Conservation (phyloP, 768 basidiomycete species). For the Phaeotremella fagi region DNA sequence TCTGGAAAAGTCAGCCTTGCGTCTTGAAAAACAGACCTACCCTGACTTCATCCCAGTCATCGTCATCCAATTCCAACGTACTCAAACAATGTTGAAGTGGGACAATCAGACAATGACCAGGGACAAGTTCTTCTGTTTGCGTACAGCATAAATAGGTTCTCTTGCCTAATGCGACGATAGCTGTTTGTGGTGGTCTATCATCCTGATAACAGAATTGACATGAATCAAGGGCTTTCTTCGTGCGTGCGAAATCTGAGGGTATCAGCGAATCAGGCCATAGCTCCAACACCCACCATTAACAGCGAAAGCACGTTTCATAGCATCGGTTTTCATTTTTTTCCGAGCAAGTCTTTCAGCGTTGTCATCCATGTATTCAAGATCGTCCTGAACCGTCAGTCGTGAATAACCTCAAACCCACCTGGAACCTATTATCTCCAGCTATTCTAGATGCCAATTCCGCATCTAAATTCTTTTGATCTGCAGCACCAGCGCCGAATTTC, state of each 20-base stretch:
- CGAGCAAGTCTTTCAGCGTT: slow-evolving; percentile 88
- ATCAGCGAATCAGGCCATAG: no score
- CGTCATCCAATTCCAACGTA: slow-evolving; percentile 90
- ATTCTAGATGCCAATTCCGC: slow-evolving; percentile 82
- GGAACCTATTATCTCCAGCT: slow-evolving; percentile 79
- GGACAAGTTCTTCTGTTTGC: slow-evolving; percentile 75
- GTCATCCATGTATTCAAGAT: slow-evolving; percentile 93
- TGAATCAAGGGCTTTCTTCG: slow-evolving; percentile 78
- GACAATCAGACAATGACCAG: slow-evolving; percentile 90
- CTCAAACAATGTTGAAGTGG: slow-evolving; percentile 90
- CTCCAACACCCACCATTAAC: slow-evolving; percentile 65
- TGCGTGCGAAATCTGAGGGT: slow-evolving; percentile 78
- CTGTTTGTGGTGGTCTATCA: slow-evolving; percentile 79
- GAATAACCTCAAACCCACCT: slow-evolving; percentile 53
- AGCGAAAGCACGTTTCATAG: slow-evolving; percentile 94
- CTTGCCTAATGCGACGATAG: slow-evolving; percentile 84
- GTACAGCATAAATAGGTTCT: slow-evolving; percentile 88
- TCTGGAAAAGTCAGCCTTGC: slow-evolving; percentile 48
- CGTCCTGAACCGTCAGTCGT: slow-evolving; percentile 58
- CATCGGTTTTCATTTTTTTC: slow-evolving; percentile 92
- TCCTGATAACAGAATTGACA: slow-evolving; percentile 89
- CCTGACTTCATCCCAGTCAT: slow-evolving; percentile 94
- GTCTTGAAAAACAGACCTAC: slow-evolving; percentile 53
- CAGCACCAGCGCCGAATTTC: slow-evolving; percentile 76
- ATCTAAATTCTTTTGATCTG: slow-evolving; percentile 88